Conservation (phyloP, 2,329 filamentous ascomycete species). For the Torrubiellomyces zombiae region DNA sequence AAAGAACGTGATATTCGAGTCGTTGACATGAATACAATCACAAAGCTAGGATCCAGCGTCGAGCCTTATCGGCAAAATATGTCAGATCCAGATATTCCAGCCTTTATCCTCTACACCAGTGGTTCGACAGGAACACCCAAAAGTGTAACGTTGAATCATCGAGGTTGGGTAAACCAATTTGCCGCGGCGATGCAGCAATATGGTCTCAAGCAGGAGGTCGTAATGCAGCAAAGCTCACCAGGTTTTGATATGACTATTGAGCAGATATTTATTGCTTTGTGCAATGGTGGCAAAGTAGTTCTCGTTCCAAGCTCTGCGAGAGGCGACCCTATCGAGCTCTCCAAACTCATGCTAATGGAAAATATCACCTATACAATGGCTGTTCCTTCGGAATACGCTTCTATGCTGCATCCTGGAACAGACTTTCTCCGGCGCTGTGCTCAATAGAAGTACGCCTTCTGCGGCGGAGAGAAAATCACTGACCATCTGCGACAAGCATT, state of each 20-base stretch:
- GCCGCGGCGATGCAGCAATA: constrained; percentile 8
- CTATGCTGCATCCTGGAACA: constrained; percentile 11
- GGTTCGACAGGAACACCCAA: constrained; percentile 21
- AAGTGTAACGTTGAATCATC: constrained; percentile 19
- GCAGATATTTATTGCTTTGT: constrained; percentile 19
- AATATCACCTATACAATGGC: constrained; percentile 19
- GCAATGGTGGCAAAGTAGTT: constrained; percentile 18
- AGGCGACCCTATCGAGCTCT: constrained; percentile 17
- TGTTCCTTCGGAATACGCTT: constrained; percentile 24
- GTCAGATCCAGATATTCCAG: constrained; percentile 3
- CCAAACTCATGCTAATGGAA: constrained; percentile 17
- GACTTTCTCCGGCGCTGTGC: constrained; percentile 3
- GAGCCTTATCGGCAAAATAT: too few species aligned
- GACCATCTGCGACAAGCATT: constrained; percentile 4
- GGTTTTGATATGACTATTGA: constrained; percentile 24
- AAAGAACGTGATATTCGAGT: background rate
- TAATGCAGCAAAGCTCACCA: constrained; percentile 22
- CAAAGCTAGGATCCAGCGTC: too few species aligned
- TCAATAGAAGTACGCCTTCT: constrained; percentile 7
- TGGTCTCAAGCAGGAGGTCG: constrained; percentile 9
- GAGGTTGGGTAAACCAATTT: constrained; percentile 12
- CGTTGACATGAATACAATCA: constrained; percentile 1
- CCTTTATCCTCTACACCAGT: constrained; percentile 17
- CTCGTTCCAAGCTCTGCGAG: constrained; percentile 15
- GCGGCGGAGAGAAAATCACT: constrained; percentile 13